A percentile compares a stretch with the other conserved stretches of the same genome.
phyloP scores from a whole-genome alignment of 345 rosid genomes.

The Corchorus olitorius region DNA sequence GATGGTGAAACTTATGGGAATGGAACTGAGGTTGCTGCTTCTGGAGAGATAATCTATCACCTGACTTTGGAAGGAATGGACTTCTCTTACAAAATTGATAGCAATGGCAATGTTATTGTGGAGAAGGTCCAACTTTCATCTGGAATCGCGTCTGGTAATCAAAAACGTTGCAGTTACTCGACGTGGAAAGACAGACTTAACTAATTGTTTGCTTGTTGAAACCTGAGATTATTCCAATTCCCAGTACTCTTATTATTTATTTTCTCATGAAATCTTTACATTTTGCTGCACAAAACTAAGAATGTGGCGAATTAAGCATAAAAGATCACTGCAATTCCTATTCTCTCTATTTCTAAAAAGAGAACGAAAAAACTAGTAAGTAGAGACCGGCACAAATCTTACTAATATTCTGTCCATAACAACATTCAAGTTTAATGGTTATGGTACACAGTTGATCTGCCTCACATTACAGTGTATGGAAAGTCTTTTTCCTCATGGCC shows the following conservation, averaged over 20 bases:
- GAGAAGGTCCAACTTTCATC: conserved; percentile 45
- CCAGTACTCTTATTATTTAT: not conserved
- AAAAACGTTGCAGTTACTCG: conserved; percentile 27
- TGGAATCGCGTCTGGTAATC: conserved; percentile 2
- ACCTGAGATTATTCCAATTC: not conserved
- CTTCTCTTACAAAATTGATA: conserved; percentile 68
- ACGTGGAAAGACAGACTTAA: conserved; percentile 36
- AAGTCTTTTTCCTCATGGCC: not conserved
- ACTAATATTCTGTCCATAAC: not conserved
- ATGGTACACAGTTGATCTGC: not conserved
- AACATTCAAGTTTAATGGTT: not conserved
- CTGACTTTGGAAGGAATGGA: conserved; percentile 74
- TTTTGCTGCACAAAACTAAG: not conserved
- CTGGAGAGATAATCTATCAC: conserved; percentile 52
- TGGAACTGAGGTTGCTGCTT: conserved; percentile 14
- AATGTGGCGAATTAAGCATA: too few relatives aligned
- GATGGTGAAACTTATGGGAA: conserved; percentile 29
- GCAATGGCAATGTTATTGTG: conserved; percentile 55
- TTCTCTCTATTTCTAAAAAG: not conserved
- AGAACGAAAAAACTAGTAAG: too few relatives aligned
- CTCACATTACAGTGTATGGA: not conserved
- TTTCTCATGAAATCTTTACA: not conserved
- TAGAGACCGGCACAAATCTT: not conserved
- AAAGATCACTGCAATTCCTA: not conserved
- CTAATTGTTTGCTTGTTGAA: not conserved